Percentiles rank a stretch among this genome's conserved stretches.
Evolutionary conservation across 805 yeast genomes (phyloP).

Genomic region (Kuraishia hungarica): DNA sequence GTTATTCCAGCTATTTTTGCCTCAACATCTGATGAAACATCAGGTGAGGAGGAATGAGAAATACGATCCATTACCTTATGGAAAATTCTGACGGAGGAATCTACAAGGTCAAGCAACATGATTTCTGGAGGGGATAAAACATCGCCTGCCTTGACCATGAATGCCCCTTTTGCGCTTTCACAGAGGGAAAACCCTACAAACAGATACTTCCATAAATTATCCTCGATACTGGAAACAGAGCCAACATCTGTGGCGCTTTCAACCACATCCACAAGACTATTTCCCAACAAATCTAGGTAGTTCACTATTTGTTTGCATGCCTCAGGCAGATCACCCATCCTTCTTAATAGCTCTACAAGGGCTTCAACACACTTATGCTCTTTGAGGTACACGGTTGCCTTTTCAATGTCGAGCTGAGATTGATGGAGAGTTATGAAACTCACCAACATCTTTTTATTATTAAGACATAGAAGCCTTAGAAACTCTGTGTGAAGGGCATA

Average conservation of each 20-base stretch:
- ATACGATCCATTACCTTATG: conserved; percentile 9
- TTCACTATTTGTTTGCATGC: not conserved
- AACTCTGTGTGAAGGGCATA: conserved; percentile 13
- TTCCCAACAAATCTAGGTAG: not conserved
- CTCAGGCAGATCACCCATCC: not conserved
- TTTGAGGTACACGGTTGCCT: conserved; percentile 14
- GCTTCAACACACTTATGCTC: conserved; percentile 19
- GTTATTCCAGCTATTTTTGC: conserved; percentile 19
- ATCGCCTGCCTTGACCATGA: conserved; percentile 5
- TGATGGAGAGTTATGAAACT: not conserved
- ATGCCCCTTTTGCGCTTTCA: conserved; percentile 12
- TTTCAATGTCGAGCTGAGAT: conserved; percentile 5
- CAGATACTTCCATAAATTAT: conserved; percentile 25
- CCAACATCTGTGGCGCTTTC: conserved; percentile 13
- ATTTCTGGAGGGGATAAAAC: conserved; percentile 22
- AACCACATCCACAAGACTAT: conserved; percentile 7
- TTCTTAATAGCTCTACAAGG: conserved; percentile 22
- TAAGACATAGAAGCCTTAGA: conserved; percentile 17
- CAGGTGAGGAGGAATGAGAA: not conserved
- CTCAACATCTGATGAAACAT: not conserved
- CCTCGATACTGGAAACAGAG: conserved; percentile 12
- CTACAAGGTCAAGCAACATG: conserved; percentile 31
- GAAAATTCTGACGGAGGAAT: conserved; percentile 26
- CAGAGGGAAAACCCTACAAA: conserved; percentile 24
- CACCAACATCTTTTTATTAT: conserved; percentile 10